Evolutionary conservation across 495 filamentous ascomycete genomes (phyloP).

Genomic region (Penicillium canescens): DNA sequence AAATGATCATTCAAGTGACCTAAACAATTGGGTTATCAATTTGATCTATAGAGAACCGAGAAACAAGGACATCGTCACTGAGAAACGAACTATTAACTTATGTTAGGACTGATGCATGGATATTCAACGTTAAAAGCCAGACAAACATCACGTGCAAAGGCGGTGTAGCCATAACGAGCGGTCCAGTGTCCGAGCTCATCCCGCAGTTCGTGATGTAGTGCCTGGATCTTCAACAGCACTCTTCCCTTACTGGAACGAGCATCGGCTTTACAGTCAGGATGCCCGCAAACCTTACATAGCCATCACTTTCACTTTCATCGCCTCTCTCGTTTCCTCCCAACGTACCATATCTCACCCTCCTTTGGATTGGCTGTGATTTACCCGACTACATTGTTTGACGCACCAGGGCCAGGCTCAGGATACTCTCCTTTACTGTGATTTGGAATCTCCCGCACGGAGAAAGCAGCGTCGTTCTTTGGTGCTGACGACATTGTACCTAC

Average conservation of each 20-base stretch:
- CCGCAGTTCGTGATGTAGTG: background rate
- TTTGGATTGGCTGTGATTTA: background rate
- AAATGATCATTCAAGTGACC: too few species aligned
- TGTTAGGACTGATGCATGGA: background rate
- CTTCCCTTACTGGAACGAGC: constrained; percentile 2
- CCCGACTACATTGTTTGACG: background rate
- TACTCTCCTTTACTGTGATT: background rate
- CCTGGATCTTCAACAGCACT: background rate
- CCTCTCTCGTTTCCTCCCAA: background rate
- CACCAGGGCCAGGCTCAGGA: background rate
- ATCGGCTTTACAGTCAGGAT: constrained; percentile 1
- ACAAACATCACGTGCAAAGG: background rate
- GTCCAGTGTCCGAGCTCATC: constrained; percentile 1
- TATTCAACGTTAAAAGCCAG: background rate
- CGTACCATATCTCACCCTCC: background rate
- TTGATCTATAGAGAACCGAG: too few species aligned
- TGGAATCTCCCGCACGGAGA: background rate
- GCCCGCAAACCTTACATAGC: background rate
- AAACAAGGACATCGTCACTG: too few species aligned
- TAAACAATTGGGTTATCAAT: too few species aligned
- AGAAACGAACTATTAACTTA: too few species aligned
- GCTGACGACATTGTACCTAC: background rate
- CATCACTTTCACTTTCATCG: background rate
- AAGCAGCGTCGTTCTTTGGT: background rate
- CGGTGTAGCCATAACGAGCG: constrained; percentile 1